Evolutionary conservation across 805 yeast genomes (phyloP), one percentile per base, ranked within the genome.

Genomic region (Brettanomyces custersianus): DNA sequence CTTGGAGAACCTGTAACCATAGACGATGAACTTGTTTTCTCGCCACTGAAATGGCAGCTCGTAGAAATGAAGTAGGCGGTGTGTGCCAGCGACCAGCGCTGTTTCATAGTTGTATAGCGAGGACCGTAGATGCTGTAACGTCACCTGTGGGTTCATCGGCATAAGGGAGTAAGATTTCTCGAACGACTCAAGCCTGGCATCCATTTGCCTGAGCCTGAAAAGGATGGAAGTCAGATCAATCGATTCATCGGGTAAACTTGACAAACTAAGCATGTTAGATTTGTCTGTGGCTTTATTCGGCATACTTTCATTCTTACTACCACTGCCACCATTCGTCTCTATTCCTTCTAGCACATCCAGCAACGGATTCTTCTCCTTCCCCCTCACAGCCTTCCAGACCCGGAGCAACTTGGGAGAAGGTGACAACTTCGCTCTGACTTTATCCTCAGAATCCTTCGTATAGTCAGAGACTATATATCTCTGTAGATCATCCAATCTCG

Each of bases 21-120:
- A 63, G 16, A 81, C 65, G 40, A 92, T 84, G 56, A 72, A 87
- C 40, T 86, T 77, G 60, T 92, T 90, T 59, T 88, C 96, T 51
- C 94, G 72, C 95, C 96, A 90, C 33, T 82, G 85, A 46, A 80
- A 74, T 2, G 98, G 98, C 29, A 90, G 64, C 55, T 90, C 94
- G 52, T 83, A 85, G 55, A 80, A 84, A 45, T 85, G 86, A 29
- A 90, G 59, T 38, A 77, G 69, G 31, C 79, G 40, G 4, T 54
- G 40, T 9, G 50, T 33, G 4, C 79, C 77, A 9, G 62, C 51
- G 5, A 52, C 47, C 5, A 60, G 45, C 1, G 80, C 79, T 18
- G 51, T 52, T 20, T 68, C 70, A 43, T 68, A 70, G 47, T 71
- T 68, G 47, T 65, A 67, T 29, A 65, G 56, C 20, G 65, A 61